Conservation (phyloP, 768 basidiomycete species). For the Boletus tylopilopsis region DNA sequence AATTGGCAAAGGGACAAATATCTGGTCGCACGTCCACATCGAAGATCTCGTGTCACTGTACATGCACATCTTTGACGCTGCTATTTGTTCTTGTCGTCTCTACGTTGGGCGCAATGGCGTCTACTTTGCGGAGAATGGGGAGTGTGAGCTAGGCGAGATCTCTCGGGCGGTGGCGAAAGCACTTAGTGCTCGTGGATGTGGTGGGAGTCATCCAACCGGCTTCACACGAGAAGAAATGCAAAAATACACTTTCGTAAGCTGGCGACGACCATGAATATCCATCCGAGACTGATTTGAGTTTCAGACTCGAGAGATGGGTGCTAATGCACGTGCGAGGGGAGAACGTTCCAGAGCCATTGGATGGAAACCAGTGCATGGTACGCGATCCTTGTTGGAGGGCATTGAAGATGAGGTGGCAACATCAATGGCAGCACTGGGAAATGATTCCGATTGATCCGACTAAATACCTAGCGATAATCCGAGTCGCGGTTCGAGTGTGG, state of each 20-base stretch:
- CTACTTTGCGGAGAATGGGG: slow-evolving; percentile 52
- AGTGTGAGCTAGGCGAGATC: slow-evolving; percentile 43
- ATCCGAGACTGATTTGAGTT: neutral
- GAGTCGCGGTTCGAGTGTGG: too few relatives aligned
- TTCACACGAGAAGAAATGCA: slow-evolving; percentile 33
- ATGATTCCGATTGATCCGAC: neutral
- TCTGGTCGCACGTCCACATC: slow-evolving; percentile 61
- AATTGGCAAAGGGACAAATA: slow-evolving; percentile 53
- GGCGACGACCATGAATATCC: neutral
- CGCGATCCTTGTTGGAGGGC: slow-evolving; percentile 39
- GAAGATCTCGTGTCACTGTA: slow-evolving; percentile 46
- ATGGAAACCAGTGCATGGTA: slow-evolving; percentile 31
- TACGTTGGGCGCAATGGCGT: slow-evolving; percentile 39
- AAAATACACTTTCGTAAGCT: slow-evolving; percentile 16
- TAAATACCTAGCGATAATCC: neutral
- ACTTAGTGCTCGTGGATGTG: slow-evolving; percentile 23
- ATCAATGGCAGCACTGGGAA: neutral
- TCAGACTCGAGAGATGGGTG: slow-evolving; percentile 18
- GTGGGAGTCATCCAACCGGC: slow-evolving; percentile 32
- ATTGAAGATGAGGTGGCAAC: slow-evolving; percentile 39
- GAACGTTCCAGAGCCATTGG: slow-evolving; percentile 19
- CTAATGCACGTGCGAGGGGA: slow-evolving; percentile 18
- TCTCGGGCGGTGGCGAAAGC: slow-evolving; percentile 38
- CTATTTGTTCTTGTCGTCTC: slow-evolving; percentile 14
- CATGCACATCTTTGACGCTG: slow-evolving; percentile 39